Evolutionary conservation across 1,139 yeast species (phyloP).

Genomic region (Hemisphaericaspora lyxosophila): DNA sequence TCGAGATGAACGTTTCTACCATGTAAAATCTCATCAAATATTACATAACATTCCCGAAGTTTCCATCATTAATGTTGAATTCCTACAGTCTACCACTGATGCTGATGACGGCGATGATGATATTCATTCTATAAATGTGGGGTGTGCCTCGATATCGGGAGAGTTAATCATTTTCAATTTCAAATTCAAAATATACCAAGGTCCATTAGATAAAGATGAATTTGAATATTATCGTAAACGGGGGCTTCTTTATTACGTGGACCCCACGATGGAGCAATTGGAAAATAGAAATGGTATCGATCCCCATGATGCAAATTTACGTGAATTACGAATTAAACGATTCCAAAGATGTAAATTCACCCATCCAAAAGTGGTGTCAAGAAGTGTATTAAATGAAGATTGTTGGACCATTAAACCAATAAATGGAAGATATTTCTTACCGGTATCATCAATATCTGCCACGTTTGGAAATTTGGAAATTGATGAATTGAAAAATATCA

Average conservation of each 20-base stretch:
- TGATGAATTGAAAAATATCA: slow-evolving; percentile 28
- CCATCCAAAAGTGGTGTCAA: slow-evolving; percentile 24
- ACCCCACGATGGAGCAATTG: slow-evolving; percentile 28
- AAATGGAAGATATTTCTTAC: slow-evolving; percentile 40
- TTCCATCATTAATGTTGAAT: slow-evolving; percentile 17
- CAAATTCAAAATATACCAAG: slow-evolving; percentile 23
- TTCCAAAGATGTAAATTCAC: slow-evolving; percentile 26
- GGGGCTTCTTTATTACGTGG: slow-evolving; percentile 25
- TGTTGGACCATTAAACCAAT: slow-evolving; percentile 58
- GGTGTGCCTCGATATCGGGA: slow-evolving; percentile 51
- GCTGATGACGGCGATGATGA: slow-evolving; percentile 7
- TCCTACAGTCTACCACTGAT: not conserved
- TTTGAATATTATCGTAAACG: slow-evolving; percentile 14
- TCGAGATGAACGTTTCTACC: slow-evolving; percentile 29
- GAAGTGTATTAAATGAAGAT: slow-evolving; percentile 44
- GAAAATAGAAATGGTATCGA: slow-evolving; percentile 19
- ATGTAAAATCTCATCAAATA: slow-evolving; percentile 41
- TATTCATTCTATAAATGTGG: slow-evolving; percentile 23
- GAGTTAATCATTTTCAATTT: slow-evolving; percentile 46
- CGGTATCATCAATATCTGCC: slow-evolving; percentile 47
- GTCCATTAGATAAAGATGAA: slow-evolving; percentile 28
- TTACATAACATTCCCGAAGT: slow-evolving; percentile 63
- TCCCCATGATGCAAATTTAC: slow-evolving; percentile 5
- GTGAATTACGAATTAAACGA: slow-evolving; percentile 11
- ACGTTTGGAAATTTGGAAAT: slow-evolving; percentile 47